Evolutionary conservation across 2,329 filamentous ascomycete genomes (phyloP).

Genomic region (Orbilia javanica): DNA sequence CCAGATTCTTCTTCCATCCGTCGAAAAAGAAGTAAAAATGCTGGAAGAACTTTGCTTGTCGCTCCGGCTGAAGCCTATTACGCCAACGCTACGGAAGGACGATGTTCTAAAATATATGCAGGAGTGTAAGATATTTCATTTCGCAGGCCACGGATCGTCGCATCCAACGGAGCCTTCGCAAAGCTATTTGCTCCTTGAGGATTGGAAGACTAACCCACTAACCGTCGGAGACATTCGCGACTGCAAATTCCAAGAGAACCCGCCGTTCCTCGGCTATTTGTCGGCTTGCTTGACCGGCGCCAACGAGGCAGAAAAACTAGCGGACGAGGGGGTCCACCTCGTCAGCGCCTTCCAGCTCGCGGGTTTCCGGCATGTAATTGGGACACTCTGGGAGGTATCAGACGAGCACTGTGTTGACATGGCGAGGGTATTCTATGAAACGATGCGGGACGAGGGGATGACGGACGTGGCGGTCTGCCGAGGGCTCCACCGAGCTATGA

Average conservation of each 20-base stretch:
- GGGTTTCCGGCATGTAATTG: constrained; percentile 66
- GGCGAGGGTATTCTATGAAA: constrained; percentile 62
- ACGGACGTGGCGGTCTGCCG: constrained; percentile 26
- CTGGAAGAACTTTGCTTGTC: not conserved
- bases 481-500: constrained; percentile 28
- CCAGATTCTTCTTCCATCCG: not conserved
- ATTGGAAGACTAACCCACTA: not conserved
- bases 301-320: not conserved
- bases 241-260: not conserved
- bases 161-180: not conserved
- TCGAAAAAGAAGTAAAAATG: not conserved
- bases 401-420: constrained; percentile 64
- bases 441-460: constrained; percentile 26
- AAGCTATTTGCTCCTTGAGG: not conserved
- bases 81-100: not conserved
- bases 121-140: not conserved
- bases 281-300: constrained; percentile 17
- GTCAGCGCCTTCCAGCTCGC: constrained; percentile 65
- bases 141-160: not conserved
- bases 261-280: constrained; percentile 22
- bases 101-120: not conserved
- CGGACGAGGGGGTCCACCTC: not conserved
- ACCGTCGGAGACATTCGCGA: not conserved
- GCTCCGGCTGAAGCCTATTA: not conserved
- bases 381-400: constrained; percentile 65